These are phyloP conservation scores for Coemansia sp. DNA, from an alignment of 192 early-diverging fungal species.

Conservation along the genomic window DNA sequence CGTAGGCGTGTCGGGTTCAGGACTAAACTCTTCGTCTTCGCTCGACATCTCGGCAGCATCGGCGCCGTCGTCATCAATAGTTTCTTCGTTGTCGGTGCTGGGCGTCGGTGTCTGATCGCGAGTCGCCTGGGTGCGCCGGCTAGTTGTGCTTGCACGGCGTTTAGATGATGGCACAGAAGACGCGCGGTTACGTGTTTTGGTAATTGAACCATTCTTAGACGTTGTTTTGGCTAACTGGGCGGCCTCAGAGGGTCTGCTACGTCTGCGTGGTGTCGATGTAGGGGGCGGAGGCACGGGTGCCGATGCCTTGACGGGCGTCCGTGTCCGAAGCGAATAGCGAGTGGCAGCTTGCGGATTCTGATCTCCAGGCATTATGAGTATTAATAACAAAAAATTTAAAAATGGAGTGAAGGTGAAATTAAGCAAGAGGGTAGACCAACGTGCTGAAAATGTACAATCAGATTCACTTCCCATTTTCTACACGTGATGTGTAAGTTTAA, in stretches of 20 bases:
- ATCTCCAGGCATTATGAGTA: neutral
- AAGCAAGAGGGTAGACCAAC: neutral
- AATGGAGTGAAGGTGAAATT: neutral
- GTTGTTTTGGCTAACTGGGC: conserved; percentile 3
- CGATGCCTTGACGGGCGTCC: conserved; percentile 24
- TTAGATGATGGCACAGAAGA: neutral
- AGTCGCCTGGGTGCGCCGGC: neutral
- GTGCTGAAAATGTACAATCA: neutral
- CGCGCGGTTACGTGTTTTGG: conserved; percentile 1
- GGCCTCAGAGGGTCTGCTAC: conserved; percentile 5
- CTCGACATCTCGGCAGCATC: conserved; percentile 21
- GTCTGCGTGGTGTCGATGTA: conserved; percentile 27
- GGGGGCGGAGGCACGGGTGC: neutral
- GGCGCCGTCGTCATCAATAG: neutral
- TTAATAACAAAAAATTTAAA: conserved; percentile 8
- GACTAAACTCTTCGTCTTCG: conserved; percentile 24
- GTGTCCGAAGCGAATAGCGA: conserved; percentile 39
- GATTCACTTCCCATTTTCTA: neutral
- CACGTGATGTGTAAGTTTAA: neutral
- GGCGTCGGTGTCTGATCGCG: neutral
- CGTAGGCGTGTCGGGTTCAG: neutral
- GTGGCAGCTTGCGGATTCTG: conserved; percentile 9
- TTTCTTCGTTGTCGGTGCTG: neutral
- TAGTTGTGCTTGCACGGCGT: neutral
- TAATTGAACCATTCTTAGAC: too few species aligned